Conservation (phyloP, 2,329 filamentous ascomycete species). For the Exophiala sp. region DNA sequence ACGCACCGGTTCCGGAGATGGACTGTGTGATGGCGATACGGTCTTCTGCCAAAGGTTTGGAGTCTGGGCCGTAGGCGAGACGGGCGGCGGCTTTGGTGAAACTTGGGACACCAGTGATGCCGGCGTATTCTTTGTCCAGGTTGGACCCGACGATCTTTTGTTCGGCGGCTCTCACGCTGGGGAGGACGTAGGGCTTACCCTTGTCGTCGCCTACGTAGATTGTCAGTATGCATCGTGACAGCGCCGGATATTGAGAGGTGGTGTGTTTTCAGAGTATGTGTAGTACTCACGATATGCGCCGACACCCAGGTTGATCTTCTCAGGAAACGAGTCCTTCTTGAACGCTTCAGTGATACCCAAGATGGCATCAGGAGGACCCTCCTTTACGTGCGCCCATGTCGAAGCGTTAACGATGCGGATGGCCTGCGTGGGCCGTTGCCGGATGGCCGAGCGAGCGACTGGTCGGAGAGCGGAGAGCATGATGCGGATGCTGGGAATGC, state of each 20-base stretch:
- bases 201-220: slow-evolving; percentile 62
- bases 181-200: slow-evolving; percentile 96
- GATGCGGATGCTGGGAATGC: slow-evolving; percentile 28
- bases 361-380: slow-evolving; percentile 70
- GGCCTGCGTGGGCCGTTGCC: slow-evolving; percentile 34
- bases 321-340: slow-evolving; percentile 86
- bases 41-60: slow-evolving; percentile 63
- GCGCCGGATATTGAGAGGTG: background rate
- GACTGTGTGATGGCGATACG: slow-evolving; percentile 91
- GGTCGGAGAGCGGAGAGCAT: slow-evolving; percentile 47
- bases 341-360: slow-evolving; percentile 83
- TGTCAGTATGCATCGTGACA: background rate
- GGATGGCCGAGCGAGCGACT: slow-evolving; percentile 36
- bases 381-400: slow-evolving; percentile 83
- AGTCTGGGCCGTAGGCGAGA: slow-evolving; percentile 83
- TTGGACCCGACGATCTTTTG: slow-evolving; percentile 70
- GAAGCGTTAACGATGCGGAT: slow-evolving; percentile 58
- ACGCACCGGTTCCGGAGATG: slow-evolving; percentile 94
- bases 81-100: slow-evolving; percentile 89
- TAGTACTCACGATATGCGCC: slow-evolving; percentile 73
- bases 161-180: slow-evolving; percentile 85
- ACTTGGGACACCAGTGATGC: slow-evolving; percentile 89
- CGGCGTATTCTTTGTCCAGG: slow-evolving; percentile 54
- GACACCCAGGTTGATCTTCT: slow-evolving; percentile 99
- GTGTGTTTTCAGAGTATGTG: background rate